phyloP scores from a whole-genome alignment of 768 basidiomycete genomes.

The Mycena sanguinolenta region DNA sequence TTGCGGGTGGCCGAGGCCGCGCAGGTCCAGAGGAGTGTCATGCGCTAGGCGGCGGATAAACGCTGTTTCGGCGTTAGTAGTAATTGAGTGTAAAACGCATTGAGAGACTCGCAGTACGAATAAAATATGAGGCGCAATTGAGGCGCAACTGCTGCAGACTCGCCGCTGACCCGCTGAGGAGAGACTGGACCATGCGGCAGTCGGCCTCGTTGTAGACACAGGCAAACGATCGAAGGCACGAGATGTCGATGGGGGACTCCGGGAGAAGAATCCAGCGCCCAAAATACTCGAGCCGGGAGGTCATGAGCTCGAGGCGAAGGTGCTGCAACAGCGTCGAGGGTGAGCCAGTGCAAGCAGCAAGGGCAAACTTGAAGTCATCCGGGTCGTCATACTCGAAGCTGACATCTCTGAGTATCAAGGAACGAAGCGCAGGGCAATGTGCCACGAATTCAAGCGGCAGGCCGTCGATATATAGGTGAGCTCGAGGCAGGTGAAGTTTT shows the following conservation, averaged over 20 bases:
- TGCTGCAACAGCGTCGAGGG: neutral
- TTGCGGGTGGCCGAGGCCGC: neutral
- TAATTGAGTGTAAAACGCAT: neutral
- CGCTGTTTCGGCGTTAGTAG: neutral
- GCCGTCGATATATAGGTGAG: neutral
- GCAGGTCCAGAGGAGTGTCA: neutral
- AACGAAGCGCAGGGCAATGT: neutral
- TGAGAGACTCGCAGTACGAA: neutral
- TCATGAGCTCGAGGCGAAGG: neutral
- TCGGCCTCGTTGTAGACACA: too few species aligned
- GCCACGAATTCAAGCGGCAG: neutral
- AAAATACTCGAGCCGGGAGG: neutral
- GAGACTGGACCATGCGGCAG: too few species aligned
- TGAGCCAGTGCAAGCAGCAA: neutral
- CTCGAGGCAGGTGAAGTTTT: neutral
- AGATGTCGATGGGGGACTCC: neutral
- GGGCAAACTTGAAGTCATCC: neutral
- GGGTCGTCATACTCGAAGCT: neutral
- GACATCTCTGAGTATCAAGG: neutral
- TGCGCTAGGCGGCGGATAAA: too few species aligned
- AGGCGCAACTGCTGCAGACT: too few species aligned
- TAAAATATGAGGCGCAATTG: too few species aligned
- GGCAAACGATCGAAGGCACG: neutral
- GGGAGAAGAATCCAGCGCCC: neutral
- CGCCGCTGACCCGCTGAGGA: too few species aligned